A percentile compares a stretch with the other conserved stretches of the same genome.
phyloP scores from a whole-genome alignment of 805 yeast genomes.

The Yarrowia hollandica region DNA sequence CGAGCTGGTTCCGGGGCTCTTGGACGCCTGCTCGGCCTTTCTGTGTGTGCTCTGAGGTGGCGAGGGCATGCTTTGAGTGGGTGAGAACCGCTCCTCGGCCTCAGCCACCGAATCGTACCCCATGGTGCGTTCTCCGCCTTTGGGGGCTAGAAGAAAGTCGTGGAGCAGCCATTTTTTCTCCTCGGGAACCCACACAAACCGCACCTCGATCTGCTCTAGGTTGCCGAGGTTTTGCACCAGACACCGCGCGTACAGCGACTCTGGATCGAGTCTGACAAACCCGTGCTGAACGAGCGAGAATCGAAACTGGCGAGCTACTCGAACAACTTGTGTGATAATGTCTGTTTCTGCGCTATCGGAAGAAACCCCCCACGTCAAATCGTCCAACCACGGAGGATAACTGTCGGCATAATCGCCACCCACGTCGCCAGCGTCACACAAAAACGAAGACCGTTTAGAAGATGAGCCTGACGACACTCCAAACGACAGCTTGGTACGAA shows the following conservation, averaged over 20 bases:
- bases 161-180: slow-evolving; percentile 21
- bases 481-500: slow-evolving; percentile 6
- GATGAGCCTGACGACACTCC: background rate
- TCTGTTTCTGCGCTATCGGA: background rate
- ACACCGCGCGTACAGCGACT: slow-evolving; percentile 12
- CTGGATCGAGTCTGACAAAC: slow-evolving; percentile 15
- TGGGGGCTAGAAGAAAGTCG: background rate
- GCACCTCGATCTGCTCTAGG: slow-evolving; percentile 10
- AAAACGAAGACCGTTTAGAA: background rate
- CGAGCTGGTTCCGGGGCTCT: background rate
- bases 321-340: background rate
- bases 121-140: slow-evolving; percentile 1
- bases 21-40: background rate
- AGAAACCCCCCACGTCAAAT: slow-evolving; percentile 21
- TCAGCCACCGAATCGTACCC: background rate
- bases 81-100: slow-evolving; percentile 12
- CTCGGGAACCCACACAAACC: slow-evolving; percentile 24
- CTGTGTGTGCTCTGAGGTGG: slow-evolving; percentile 8
- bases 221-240: slow-evolving; percentile 22
- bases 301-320: slow-evolving; percentile 5
- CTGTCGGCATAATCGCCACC: background rate
- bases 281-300: slow-evolving; percentile 11
- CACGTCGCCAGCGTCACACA: slow-evolving; percentile 3
- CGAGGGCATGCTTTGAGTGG: background rate
- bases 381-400: slow-evolving; percentile 23